Evolutionary conservation across 306 rosid species (phyloP).

Genomic region (Oemleria cerasiformis): DNA sequence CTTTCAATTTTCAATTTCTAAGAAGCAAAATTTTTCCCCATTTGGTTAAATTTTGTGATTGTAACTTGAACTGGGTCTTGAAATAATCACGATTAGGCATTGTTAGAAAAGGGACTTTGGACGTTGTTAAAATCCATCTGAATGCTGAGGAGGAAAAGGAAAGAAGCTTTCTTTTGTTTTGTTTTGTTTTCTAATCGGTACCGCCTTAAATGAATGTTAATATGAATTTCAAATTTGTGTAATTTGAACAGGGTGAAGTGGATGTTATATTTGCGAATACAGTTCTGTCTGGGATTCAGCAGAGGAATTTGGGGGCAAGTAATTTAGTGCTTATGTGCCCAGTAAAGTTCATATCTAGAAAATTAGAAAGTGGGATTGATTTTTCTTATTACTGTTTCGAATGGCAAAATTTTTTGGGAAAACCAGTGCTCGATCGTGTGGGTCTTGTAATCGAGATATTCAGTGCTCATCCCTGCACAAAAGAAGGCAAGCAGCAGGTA

Average conservation of each 20-base stretch:
- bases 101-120: slow-evolving; percentile 73
- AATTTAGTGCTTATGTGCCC: slow-evolving; percentile 16
- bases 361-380: not conserved
- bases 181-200: slow-evolving; percentile 9
- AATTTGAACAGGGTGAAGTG: slow-evolving; percentile 56
- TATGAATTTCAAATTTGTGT: slow-evolving; percentile 11
- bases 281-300: slow-evolving; percentile 73
- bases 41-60: not conserved
- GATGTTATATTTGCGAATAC: slow-evolving; percentile 87
- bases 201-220: not conserved
- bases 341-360: not conserved
- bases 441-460: slow-evolving; percentile 96
- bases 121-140: slow-evolving; percentile 58
- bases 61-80: not conserved
- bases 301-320: slow-evolving; percentile 87
- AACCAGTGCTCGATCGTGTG: slow-evolving; percentile 84
- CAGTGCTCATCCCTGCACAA: slow-evolving; percentile 84
- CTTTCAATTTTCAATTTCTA: not conserved
- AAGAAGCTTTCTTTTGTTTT: not conserved
- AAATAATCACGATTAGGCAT: not conserved
- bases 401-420: slow-evolving; percentile 59
- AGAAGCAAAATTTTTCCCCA: not conserved
- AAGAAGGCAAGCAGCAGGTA: slow-evolving; percentile 89
- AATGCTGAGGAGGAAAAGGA: slow-evolving; percentile 61
- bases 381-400: not conserved